Evolutionary conservation across 495 filamentous ascomycete species (phyloP), one percentile per base, ranked within the genome.

Genomic region (Cairneyella variabilis): DNA sequence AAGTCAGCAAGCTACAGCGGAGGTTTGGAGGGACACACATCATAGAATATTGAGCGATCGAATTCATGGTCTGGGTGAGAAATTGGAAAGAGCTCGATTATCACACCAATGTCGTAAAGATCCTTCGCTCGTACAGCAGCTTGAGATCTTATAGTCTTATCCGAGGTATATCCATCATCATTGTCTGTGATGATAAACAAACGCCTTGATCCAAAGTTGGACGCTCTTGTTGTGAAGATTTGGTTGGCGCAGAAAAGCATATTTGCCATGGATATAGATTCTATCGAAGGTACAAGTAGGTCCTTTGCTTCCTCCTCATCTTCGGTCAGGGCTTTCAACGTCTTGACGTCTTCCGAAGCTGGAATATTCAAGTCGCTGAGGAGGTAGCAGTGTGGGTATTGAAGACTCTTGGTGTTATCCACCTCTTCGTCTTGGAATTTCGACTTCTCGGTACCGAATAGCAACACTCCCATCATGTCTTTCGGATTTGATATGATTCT

Each of bases 401-500:
- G 80, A 4, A 84, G 72, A 23, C 77, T 78, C 25, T 77, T 79
- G 16, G 78, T 74, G 28, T 70, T 72, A 18, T 79, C 73, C 37
- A 82, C 77, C 41, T 86, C 82, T 49, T 86, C 87, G 17, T 81
- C 79, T 45, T 83, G 79, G 61, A 95, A 92, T 59, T 87, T 92
- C 16, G 90, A 88, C 64, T 89, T 79, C 65, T 95, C 76, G 0
- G 92, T 97, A 11, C 91, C 90, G 56, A 93, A 97, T 7, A 99
- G 79, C n/a, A 99, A 66, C 8, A 99, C 85, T 3, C 92, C 92
- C 74, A 99, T 96, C 92, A 97, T 95, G 60, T 97, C 93, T 63
- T 84, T 89, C 0, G 95, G 95, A 57, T 91, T 91, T 2, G 91
- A 91, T 63, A 99, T 97, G 61, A 99, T 97, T 52, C 95, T 85